Percentiles rank a stretch among this genome's conserved stretches.
phyloP scores from a whole-genome alignment of 2,329 filamentous ascomycete genomes.

The Aspergillus hiratsukae region DNA sequence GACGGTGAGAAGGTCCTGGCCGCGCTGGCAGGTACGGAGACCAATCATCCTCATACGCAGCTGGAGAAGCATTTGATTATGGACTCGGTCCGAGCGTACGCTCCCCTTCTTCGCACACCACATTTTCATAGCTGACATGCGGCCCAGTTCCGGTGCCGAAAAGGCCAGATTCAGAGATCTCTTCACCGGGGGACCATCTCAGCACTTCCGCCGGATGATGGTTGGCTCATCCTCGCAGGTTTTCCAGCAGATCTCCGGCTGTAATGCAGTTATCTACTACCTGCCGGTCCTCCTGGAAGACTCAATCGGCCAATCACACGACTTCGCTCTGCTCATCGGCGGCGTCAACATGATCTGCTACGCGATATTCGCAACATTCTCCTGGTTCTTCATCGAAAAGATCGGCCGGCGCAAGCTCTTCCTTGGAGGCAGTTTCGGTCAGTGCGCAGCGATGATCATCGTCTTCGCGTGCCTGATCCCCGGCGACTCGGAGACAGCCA shows the following conservation, averaged over 20 bases:
- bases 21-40: slow-evolving; percentile 44
- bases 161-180: slow-evolving; percentile 44
- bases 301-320: slow-evolving; percentile 40
- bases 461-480: slow-evolving; percentile 39
- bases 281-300: slow-evolving; percentile 45
- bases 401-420: slow-evolving; percentile 45
- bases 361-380: slow-evolving; percentile 40
- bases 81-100: slow-evolving; percentile 59
- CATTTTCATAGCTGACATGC: slow-evolving; percentile 20
- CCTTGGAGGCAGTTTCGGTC: slow-evolving; percentile 36
- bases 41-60: slow-evolving; percentile 54
- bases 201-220: slow-evolving; percentile 39
- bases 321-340: slow-evolving; percentile 49
- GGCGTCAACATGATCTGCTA: slow-evolving; percentile 49
- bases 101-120: slow-evolving; percentile 3
- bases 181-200: slow-evolving; percentile 35
- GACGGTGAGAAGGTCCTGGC: slow-evolving; percentile 50
- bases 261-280: slow-evolving; percentile 50
- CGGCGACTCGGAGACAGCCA: slow-evolving; percentile 18
- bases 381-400: slow-evolving; percentile 48
- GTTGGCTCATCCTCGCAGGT: slow-evolving; percentile 38
- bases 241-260: slow-evolving; percentile 49
- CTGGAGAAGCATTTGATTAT: slow-evolving; percentile 60
- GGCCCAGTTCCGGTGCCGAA: slow-evolving; percentile 54
- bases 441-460: slow-evolving; percentile 38